Evolutionary conservation across 495 filamentous ascomycete genomes (phyloP), one percentile per base, ranked within the genome.

Genomic region (Xylaria scruposa): DNA sequence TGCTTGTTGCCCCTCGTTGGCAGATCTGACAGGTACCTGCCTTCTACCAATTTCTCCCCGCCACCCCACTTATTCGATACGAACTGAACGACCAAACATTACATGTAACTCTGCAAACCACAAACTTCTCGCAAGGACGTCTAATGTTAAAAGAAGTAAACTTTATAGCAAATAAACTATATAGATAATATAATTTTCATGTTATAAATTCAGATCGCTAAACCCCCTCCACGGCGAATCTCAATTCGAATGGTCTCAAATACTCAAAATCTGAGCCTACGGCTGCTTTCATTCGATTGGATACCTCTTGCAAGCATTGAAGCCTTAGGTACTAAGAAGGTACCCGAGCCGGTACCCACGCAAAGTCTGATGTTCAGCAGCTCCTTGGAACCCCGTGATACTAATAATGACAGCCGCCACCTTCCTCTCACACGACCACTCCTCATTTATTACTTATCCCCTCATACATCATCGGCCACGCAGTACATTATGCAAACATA

Each of bases 1-100:
- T 17, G 36, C 33, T n/a, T 61, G 59, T 42, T 62, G 59, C 59
- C 59, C 59, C 59, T 62, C 59, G 59, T 42, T 62, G 59, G 29
- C 29, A 31, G 29, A 31, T 31, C 29, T 31, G 29, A 31, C 33
- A n/a, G n/a, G n/a, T 51, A 51, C 38, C 19, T 51, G 8, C 49
- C n/a, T 24, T 5, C 49, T 51, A 51, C 49, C 49, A 12, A 17
- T 54, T 54, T 12, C 21, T 9, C 24, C 24, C 51, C 51, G 21
- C 26, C 3, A 29, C 53, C 53, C 53, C 53, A 31, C 53, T 31
- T 51, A 13, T 56, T 56, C 12, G 26, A 29, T 26, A 1, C 8
- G 36, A 38, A 38, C 36, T 38, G 6, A 36, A 4, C 5, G 1
- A 19, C n/a, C n/a, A 51, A 21, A 21, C 49, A 47, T 51, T 10